Evolutionary conservation across 2,329 filamentous ascomycete species (phyloP).

Genomic region (Cordyceps cateniannulata): DNA sequence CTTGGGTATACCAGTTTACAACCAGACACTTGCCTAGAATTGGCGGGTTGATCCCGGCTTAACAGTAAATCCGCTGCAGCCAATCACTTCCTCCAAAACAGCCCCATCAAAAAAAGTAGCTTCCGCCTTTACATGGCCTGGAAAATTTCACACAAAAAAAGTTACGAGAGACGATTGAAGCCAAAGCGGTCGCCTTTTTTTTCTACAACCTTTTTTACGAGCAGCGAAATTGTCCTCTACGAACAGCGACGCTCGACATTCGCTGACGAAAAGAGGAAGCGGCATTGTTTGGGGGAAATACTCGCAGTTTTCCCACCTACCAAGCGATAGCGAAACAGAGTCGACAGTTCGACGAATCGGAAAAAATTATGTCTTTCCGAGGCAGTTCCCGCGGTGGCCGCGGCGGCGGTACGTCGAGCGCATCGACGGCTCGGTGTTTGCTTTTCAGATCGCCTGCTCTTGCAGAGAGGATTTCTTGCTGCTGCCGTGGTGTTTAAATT

Average conservation of each 20-base stretch:
- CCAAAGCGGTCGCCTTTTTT: background rate
- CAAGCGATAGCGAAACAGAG: no score
- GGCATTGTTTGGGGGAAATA: background rate
- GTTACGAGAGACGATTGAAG: conserved; percentile 9
- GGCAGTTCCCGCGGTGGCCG: conserved; percentile 30
- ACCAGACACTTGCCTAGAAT: background rate
- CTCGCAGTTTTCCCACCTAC: background rate
- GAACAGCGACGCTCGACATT: background rate
- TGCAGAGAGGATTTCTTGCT: background rate
- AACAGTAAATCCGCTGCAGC: conserved; percentile 15
- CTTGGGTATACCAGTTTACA: no score
- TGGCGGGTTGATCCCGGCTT: background rate
- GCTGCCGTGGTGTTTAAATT: background rate
- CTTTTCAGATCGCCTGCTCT: background rate
- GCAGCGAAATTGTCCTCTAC: background rate
- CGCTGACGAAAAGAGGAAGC: background rate
- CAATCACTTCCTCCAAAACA: conserved; percentile 12
- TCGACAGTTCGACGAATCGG: background rate
- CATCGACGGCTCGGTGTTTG: background rate
- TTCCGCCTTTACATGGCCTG: background rate
- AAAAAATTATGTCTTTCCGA: conserved; percentile 32
- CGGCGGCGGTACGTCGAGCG: conserved; percentile 27
- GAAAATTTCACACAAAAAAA: conserved; percentile 29
- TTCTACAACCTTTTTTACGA: background rate
- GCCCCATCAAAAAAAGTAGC: conserved; percentile 8